Conservation (phyloP, 2,329 filamentous ascomycete species). For the Diaporthe australafricana region DNA sequence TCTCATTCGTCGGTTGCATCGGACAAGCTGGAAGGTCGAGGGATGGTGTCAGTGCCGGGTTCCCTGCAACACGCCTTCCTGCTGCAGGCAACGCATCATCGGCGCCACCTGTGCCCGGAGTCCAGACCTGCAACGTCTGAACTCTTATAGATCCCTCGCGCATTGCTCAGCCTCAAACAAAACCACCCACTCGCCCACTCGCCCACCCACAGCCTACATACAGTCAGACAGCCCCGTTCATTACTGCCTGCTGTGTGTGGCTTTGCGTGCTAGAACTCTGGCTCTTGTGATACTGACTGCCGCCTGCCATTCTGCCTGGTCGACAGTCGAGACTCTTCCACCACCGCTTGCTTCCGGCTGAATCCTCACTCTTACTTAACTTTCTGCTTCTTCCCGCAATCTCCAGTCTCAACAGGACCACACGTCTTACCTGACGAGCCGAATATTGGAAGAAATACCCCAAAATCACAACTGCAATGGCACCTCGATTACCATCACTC, state of each 20-base stretch:
- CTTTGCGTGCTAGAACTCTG: background rate
- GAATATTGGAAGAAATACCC: background rate
- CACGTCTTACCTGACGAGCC: background rate
- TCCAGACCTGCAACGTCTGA: slow-evolving; percentile 29
- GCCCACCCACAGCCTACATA: background rate
- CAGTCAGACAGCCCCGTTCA: background rate
- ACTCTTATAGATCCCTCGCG: slow-evolving; percentile 9
- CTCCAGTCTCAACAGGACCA: too few relatives aligned
- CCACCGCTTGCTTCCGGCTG: background rate
- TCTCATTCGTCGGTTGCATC: background rate
- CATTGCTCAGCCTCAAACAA: slow-evolving; percentile 16
- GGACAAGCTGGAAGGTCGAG: slow-evolving; percentile 15
- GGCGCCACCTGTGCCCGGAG: slow-evolving; percentile 1
- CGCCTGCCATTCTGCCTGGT: background rate
- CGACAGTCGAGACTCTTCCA: background rate
- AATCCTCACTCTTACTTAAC: background rate
- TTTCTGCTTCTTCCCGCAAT: too few relatives aligned
- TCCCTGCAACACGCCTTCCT: slow-evolving; percentile 4
- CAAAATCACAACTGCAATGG: background rate
- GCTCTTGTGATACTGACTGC: background rate
- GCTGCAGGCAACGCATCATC: slow-evolving; percentile 29
- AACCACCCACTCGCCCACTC: slow-evolving; percentile 1
- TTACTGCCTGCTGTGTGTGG: slow-evolving; percentile 15
- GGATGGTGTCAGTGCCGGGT: background rate
- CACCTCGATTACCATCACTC: slow-evolving; percentile 11